Evolutionary conservation across 2,329 filamentous ascomycete species (phyloP).

Genomic region (Ploettnerulaceae sp.): DNA sequence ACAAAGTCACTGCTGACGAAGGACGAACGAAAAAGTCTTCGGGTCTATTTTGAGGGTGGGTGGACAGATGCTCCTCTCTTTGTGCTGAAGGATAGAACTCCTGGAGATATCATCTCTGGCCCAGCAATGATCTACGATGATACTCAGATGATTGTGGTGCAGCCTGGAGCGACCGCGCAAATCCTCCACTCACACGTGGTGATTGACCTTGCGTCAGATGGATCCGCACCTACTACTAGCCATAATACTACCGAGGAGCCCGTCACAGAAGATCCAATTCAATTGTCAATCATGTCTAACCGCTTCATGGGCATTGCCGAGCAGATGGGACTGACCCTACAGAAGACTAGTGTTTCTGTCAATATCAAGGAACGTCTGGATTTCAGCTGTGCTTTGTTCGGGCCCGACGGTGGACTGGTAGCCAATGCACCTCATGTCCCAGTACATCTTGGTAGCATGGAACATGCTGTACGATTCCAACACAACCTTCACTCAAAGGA

Average conservation of each 20-base stretch:
- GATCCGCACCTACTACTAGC: not conserved
- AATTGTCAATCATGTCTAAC: slow-evolving; percentile 71
- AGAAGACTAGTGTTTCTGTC: slow-evolving; percentile 72
- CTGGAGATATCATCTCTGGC: too few species aligned
- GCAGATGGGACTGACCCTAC: slow-evolving; percentile 71
- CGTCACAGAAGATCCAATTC: slow-evolving; percentile 63
- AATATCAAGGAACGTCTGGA: slow-evolving; percentile 43
- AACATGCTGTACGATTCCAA: slow-evolving; percentile 56
- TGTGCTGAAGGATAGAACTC: too few species aligned
- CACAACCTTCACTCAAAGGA: slow-evolving; percentile 73
- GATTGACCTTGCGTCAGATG: slow-evolving; percentile 7
- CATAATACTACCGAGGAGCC: slow-evolving; percentile 41
- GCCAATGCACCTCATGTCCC: slow-evolving; percentile 75
- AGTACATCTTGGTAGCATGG: slow-evolving; percentile 73
- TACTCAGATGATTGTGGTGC: too few species aligned
- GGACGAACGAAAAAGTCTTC: too few species aligned
- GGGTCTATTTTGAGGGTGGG: too few species aligned
- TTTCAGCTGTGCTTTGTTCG: slow-evolving; percentile 64
- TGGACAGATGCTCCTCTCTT: too few species aligned
- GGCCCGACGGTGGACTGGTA: slow-evolving; percentile 66
- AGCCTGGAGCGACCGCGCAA: too few species aligned
- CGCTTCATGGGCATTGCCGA: slow-evolving; percentile 80
- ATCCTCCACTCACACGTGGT: too few species aligned
- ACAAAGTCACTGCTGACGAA: too few species aligned
- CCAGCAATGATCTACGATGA: too few species aligned